Evolutionary conservation across 805 yeast species (phyloP).

Genomic region (Candida takata): DNA sequence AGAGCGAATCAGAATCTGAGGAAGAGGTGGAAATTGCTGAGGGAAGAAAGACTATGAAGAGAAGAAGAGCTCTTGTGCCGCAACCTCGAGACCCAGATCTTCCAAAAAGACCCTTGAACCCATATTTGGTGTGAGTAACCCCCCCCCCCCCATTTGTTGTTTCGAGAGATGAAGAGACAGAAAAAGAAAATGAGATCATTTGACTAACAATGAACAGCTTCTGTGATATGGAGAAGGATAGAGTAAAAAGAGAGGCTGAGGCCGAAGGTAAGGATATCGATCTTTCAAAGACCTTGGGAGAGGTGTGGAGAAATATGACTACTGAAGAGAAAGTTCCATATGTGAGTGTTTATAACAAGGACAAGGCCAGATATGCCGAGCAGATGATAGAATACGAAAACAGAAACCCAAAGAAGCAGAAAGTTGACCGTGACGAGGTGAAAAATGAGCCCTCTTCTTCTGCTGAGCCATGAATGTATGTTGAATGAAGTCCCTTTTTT

Average conservation of each 20-base stretch:
- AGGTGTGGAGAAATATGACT: slow-evolving; percentile 73
- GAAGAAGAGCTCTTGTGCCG: slow-evolving; percentile 12
- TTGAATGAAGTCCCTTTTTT: no score
- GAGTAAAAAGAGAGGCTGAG: slow-evolving; percentile 52
- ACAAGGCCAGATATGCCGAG: slow-evolving; percentile 62
- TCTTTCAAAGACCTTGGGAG: slow-evolving; percentile 71
- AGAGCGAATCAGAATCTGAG: slow-evolving; percentile 11
- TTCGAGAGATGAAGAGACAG: no score
- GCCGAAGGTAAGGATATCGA: slow-evolving; percentile 51
- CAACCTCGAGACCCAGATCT: slow-evolving; percentile 67
- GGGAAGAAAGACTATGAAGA: slow-evolving; percentile 22
- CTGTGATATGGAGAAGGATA: slow-evolving; percentile 81
- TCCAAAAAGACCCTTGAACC: slow-evolving; percentile 88
- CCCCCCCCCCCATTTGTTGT: background rate
- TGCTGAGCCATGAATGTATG: background rate
- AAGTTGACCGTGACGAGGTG: background rate
- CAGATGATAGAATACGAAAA: slow-evolving; percentile 56
- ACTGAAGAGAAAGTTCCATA: slow-evolving; percentile 68
- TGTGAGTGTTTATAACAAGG: slow-evolving; percentile 70
- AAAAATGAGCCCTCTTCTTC: background rate
- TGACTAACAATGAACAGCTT: slow-evolving; percentile 31
- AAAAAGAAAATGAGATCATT: no score
- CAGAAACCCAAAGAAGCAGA: slow-evolving; percentile 11
- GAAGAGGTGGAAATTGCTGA: slow-evolving; percentile 16
- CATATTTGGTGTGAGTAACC: slow-evolving; percentile 50